phyloP scores from a whole-genome alignment of 129 eudicot species.

The Lactuca saligna region DNA sequence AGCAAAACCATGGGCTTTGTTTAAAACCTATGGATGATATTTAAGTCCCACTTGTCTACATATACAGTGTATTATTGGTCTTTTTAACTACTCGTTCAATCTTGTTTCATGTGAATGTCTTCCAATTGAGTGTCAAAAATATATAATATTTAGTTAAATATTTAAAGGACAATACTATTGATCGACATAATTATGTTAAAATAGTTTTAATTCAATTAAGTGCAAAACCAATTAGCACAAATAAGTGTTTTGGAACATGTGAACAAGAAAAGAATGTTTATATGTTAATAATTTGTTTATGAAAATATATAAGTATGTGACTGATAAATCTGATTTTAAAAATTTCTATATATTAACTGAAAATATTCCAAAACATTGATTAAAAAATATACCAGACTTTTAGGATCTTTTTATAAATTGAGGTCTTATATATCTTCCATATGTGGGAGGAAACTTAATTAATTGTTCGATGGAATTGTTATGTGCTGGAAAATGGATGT shows the following conservation, averaged over 20 bases:
- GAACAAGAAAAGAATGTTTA: background rate
- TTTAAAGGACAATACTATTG: background rate
- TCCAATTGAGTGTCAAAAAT: background rate
- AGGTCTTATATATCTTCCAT: background rate
- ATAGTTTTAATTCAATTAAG: background rate
- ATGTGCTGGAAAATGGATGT: background rate
- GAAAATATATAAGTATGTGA: no score
- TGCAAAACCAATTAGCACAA: background rate
- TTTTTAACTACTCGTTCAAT: background rate
- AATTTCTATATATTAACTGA: no score
- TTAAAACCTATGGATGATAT: background rate
- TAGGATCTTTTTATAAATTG: background rate
- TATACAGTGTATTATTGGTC: background rate
- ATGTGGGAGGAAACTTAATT: no score
- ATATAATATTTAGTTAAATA: background rate
- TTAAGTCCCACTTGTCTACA: background rate
- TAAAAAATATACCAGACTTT: background rate
- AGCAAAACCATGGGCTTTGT: slow-evolving; percentile 1
- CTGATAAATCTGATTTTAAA: background rate
- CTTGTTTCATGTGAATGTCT: background rate
- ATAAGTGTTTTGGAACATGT: background rate
- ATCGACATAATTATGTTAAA: no score
- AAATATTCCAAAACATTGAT: background rate
- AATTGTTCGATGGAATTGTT: no score
- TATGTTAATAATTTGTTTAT: background rate